Conservation (phyloP, 1,284 basidiomycete genomes). For the Cutaneotrichosporon sp. region DNA sequence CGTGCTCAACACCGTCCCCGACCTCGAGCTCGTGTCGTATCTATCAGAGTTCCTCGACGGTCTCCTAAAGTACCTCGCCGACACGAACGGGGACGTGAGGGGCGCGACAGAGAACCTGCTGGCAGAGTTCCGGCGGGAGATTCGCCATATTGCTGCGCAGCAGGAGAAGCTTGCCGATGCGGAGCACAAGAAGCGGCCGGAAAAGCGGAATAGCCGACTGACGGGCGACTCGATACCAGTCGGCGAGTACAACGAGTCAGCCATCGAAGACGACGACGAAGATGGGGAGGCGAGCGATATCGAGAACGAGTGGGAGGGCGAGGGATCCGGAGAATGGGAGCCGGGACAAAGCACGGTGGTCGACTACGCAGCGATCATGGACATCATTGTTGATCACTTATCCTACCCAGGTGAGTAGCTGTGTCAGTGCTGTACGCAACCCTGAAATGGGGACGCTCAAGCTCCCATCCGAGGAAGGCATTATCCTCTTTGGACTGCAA, state of each 20-base stretch:
- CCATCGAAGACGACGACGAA: conserved; percentile 19
- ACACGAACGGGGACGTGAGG: conserved; percentile 89
- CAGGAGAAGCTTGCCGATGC: conserved; percentile 51
- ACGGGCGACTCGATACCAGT: conserved; percentile 30
- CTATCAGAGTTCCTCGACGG: conserved; percentile 93
- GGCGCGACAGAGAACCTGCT: conserved; percentile 87
- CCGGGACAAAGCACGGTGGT: conserved; percentile 90
- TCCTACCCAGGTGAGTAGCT: conserved; percentile 68
- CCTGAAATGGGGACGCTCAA: too few relatives aligned
- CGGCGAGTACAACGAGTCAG: conserved; percentile 12
- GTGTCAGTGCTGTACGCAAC: too few relatives aligned
- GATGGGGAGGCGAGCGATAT: conserved; percentile 32
- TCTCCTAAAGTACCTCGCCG: conserved; percentile 87
- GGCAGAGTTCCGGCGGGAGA: conserved; percentile 88
- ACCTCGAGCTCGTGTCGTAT: conserved; percentile 89
- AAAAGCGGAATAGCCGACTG: conserved; percentile 8
- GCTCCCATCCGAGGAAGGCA: too few relatives aligned
- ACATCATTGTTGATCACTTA: conserved; percentile 88
- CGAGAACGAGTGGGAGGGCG: conserved; percentile 41
- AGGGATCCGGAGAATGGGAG: conserved; percentile 63
- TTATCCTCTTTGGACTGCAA: too few relatives aligned
- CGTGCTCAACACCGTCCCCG: conserved; percentile 92
- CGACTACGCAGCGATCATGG: conserved; percentile 85
- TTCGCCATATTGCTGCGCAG: conserved; percentile 73
- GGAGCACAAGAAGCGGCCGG: conserved; percentile 13